These are phyloP conservation scores for Thielaviopsis euricoi DNA, from an alignment of 2,329 filamentous ascomycete species.

Conservation along the genomic window DNA sequence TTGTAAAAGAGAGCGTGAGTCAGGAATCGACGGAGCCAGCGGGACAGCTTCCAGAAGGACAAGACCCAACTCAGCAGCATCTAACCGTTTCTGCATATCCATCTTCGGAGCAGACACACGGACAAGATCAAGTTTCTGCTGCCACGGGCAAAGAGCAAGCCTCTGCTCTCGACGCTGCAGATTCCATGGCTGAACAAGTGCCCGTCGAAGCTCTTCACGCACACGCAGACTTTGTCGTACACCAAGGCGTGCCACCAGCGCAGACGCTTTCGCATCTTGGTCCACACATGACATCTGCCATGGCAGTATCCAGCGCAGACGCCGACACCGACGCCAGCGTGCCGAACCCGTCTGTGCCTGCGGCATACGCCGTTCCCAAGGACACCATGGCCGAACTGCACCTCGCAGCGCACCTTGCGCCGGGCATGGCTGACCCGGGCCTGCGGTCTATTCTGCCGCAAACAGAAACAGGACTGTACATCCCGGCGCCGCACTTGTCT, in stretches of 20 bases:
- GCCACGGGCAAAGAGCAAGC: background rate
- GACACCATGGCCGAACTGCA: background rate
- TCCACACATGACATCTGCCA: conserved; percentile 20
- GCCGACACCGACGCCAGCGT: no score
- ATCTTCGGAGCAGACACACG: background rate
- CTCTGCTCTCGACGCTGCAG: background rate
- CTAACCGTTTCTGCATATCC: no score
- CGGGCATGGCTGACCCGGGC: conserved; percentile 18
- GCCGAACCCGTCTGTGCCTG: background rate
- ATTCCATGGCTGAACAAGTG: background rate
- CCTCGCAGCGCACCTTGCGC: background rate
- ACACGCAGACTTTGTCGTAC: conserved; percentile 14
- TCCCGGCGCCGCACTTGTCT: conserved; percentile 1
- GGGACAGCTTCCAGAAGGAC: background rate
- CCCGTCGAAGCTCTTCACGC: background rate
- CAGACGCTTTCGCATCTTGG: conserved; percentile 42
- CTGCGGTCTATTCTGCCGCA: conserved; percentile 29
- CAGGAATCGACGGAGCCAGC: no score
- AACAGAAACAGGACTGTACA: conserved; percentile 19
- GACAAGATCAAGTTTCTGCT: background rate
- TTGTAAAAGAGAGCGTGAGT: no score
- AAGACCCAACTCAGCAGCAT: no score
- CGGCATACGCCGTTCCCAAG: background rate
- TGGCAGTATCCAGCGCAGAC: background rate
- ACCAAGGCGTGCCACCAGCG: conserved; percentile 28